These are phyloP conservation scores for Lagenidium sp. DNA, from an alignment of 352 stramenopile genomes.

Conservation along the genomic window DNA sequence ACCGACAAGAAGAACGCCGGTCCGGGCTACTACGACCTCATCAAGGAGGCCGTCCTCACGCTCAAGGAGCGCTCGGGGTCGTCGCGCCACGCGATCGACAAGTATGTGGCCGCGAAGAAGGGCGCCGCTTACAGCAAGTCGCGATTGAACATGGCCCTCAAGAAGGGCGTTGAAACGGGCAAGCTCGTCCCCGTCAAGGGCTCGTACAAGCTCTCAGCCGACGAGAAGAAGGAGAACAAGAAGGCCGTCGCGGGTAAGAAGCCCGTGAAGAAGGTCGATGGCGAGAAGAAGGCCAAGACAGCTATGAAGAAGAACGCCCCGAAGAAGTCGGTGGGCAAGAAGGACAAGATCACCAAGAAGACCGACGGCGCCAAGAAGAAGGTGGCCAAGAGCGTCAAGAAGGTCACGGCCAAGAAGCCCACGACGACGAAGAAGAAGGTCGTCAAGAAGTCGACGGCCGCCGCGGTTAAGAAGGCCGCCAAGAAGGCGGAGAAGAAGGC, in stretches of 20 bases:
- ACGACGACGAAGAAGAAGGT: conserved; percentile 53
- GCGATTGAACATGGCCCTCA: conserved; percentile 85
- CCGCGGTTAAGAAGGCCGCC: conserved; percentile 17
- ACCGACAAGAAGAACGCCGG: conserved; percentile 71
- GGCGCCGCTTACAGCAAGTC: conserved; percentile 67
- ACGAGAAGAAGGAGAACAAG: conserved; percentile 82
- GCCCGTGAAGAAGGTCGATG: conserved; percentile 21
- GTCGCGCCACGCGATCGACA: conserved; percentile 91
- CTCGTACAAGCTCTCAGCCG: conserved; percentile 91
- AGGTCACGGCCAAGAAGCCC: conserved; percentile 38
- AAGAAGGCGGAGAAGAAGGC: conserved; percentile 27
- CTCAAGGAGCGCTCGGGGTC: conserved; percentile 90
- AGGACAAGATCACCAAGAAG: conserved; percentile 19
- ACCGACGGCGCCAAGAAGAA: conserved; percentile 18
- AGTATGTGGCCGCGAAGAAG: conserved; percentile 88
- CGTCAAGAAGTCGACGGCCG: conserved; percentile 17
- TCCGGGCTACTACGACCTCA: conserved; percentile 86
- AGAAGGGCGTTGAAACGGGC: conserved; percentile 82
- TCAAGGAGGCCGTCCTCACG: conserved; percentile 88
- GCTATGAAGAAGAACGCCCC: conserved; percentile 20
- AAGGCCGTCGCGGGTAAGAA: conserved; percentile 29
- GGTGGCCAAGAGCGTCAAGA: conserved; percentile 16
- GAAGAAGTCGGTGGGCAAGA: conserved; percentile 32
- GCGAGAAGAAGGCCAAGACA: conserved; percentile 13
- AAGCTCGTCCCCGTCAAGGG: conserved; percentile 90